phyloP scores from a whole-genome alignment of 2,329 filamentous ascomycete genomes.

The Cyphellophora attinorum region DNA sequence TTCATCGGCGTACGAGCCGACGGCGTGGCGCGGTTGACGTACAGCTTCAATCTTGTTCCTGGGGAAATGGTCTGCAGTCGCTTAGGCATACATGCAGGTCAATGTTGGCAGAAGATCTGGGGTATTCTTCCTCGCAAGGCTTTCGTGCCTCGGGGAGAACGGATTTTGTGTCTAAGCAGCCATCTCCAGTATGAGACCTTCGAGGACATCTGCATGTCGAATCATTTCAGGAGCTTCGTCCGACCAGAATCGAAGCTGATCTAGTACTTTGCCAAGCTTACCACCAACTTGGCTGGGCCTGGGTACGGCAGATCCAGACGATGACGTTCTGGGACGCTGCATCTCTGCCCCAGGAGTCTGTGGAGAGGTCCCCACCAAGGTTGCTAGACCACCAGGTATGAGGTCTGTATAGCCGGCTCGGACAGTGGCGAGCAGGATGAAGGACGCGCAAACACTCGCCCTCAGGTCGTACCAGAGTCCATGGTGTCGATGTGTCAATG shows the following conservation, averaged over 20 bases:
- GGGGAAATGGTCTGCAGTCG: no score
- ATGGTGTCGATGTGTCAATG: conserved; percentile 22
- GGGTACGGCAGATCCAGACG: background rate
- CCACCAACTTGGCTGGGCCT: background rate
- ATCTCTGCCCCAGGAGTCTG: background rate
- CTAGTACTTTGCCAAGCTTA: conserved; percentile 5
- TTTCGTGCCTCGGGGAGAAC: no score
- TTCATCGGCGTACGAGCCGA: no score
- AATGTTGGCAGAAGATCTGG: no score
- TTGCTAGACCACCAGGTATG: conserved; percentile 6
- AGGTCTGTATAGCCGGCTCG: conserved; percentile 16
- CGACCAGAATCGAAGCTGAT: conserved; percentile 8
- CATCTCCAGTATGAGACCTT: background rate
- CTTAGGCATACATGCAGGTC: no score
- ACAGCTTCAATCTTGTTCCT: no score
- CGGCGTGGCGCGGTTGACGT: no score
- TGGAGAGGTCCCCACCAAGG: conserved; percentile 1
- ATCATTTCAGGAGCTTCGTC: conserved; percentile 6
- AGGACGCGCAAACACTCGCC: conserved; percentile 14
- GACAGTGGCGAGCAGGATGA: conserved; percentile 18
- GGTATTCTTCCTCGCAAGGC: no score
- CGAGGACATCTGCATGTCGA: conserved; percentile 2
- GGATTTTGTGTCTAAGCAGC: no score
- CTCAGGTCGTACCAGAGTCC: conserved; percentile 22
- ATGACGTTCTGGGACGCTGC: background rate